Conservation (phyloP, 2,329 filamentous ascomycete species). For the Immersiporthe knoxdaviesiana region DNA sequence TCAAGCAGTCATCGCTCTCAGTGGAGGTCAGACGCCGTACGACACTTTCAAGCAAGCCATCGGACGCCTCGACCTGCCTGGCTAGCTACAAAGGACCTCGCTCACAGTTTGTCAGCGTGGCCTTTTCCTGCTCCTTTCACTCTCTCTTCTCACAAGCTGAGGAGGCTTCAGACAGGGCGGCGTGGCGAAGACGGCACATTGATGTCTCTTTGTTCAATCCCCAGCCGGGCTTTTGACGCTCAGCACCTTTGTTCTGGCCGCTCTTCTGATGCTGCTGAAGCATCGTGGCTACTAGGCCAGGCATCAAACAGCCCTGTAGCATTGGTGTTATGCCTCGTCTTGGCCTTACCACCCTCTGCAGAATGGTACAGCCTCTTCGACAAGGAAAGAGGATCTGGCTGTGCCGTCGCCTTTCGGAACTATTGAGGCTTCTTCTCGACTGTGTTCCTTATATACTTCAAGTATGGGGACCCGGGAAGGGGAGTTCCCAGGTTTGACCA, state of each 20-base stretch:
- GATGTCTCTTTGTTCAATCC: background rate
- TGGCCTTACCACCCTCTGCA: background rate
- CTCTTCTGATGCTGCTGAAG: background rate
- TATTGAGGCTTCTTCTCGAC: no score
- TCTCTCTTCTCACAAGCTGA: background rate
- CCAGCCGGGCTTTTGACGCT: no score
- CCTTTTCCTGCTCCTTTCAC: background rate
- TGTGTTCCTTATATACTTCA: no score
- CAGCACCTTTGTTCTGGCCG: no score
- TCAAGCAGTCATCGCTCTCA: slow-evolving; percentile 6
- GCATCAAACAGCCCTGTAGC: background rate
- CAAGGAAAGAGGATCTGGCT: no score
- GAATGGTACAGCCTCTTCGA: no score
- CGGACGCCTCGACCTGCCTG: background rate
- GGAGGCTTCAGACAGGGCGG: background rate
- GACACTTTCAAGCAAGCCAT: background rate
- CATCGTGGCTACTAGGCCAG: background rate
- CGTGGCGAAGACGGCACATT: background rate
- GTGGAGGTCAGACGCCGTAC: slow-evolving; percentile 8
- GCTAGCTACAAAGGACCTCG: background rate
- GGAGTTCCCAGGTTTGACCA: no score
- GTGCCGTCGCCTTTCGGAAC: no score
- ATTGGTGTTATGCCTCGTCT: background rate
- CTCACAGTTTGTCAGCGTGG: background rate
- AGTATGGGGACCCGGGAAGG: no score